These are phyloP conservation scores for Lyophyllum decastes DNA, from an alignment of 768 basidiomycete species.

Conservation along the genomic window DNA sequence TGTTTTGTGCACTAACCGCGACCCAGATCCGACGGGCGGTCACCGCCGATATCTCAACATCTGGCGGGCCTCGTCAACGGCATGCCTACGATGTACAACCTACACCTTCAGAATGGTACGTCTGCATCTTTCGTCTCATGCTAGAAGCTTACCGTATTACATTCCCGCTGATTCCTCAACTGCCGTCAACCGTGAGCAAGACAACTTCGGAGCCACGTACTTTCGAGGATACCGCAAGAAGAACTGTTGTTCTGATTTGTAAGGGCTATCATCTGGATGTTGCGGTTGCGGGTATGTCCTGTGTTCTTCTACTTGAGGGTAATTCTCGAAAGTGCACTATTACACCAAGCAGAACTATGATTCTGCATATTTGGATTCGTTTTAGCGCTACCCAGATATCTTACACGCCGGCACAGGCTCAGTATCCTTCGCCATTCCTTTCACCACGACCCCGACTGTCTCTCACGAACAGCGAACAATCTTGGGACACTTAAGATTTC, in stretches of 20 bases:
- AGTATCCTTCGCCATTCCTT: too few species aligned
- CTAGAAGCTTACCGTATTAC: constrained; percentile 34
- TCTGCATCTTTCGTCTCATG: not conserved
- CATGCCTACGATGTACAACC: constrained; percentile 44
- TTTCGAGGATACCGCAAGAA: constrained; percentile 46
- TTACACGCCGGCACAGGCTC: too few species aligned
- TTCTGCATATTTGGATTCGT: too few species aligned
- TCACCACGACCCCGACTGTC: too few species aligned
- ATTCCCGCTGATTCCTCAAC: constrained; percentile 42
- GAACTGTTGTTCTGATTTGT: constrained; percentile 30
- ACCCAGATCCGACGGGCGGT: constrained; percentile 41
- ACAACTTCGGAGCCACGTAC: constrained; percentile 42
- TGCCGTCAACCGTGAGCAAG: constrained; percentile 46
- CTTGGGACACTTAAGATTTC: too few species aligned
- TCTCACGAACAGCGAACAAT: too few species aligned
- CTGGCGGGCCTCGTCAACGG: constrained; percentile 49
- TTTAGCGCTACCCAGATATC: too few species aligned
- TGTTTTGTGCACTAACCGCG: constrained; percentile 40
- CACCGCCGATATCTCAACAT: constrained; percentile 52
- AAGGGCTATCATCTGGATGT: not conserved
- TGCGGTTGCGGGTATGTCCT: not conserved
- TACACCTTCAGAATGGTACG: constrained; percentile 50
- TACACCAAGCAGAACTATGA: too few species aligned
- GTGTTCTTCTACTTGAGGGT: not conserved
- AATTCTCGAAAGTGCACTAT: too few species aligned